Base-by-base conservation (phyloP, 192 early-diverging fungal species). In the Entomortierella chlamydospora region DNA sequence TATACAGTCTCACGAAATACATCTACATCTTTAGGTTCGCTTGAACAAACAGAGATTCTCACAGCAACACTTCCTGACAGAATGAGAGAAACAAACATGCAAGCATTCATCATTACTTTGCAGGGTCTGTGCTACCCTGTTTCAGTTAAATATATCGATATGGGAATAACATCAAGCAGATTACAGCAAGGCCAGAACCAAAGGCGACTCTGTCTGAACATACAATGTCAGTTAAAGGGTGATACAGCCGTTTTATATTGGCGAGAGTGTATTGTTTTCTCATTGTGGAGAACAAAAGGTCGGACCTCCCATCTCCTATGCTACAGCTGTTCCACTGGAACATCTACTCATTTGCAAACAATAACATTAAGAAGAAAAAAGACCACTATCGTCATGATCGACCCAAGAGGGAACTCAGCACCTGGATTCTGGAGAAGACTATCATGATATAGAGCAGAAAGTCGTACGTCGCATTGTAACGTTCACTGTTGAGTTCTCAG, bases 401-500 rank as follows among this genome's bases (percentile, higher is more conserved):
- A n/a, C n/a, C n/a, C n/a, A n/a, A n/a, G n/a, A n/a, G n/a, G n/a
- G n/a, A n/a, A n/a, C n/a, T 37, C 34, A 37, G 10, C 34, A 37
- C 10, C 34, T 37, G 10, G 34, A 37, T 37, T 37, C 34, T 10
- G 10, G 34, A n/a, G n/a, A n/a, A n/a, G n/a, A n/a, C n/a, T n/a
- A n/a, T n/a, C n/a, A n/a, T 10, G 34, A 10, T 10, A 37, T 7
- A 37, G 34, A 7, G 57, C 58, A 28, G 37, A 70, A 42, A 17
- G 49, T 70, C 2, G 22, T 64, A 18, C 55, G 64, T 50, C 66
- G 67, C 13, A 56, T 64, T 6, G 69, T 67, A n/a, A 78, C 67
- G 13, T 30, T 70, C 17, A 78, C 69, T 20, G 54, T 78, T 15
- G 67, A 78, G 39, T 69, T n/a, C n/a, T n/a, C n/a, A n/a, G n/a